Evolutionary conservation across 169 alveolate genomes (phyloP), one percentile per base, ranked within the genome.

Genomic region (Plasmodium vinckei): DNA sequence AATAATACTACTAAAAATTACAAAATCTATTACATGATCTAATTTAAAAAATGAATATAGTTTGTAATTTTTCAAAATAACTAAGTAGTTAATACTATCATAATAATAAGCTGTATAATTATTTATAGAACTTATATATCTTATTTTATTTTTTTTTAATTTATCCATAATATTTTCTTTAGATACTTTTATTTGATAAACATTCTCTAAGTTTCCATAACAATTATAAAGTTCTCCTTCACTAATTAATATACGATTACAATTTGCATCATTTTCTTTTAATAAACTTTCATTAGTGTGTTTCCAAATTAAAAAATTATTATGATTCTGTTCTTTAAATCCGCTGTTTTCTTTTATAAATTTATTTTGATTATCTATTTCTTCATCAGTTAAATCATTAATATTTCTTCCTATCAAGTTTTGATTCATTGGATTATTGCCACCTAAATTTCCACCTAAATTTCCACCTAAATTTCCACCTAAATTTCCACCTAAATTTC

Each of bases 281-380:
- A 44, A 9, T 4, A 77, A 1, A 64, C 63, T 5, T 17, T 77
- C 65, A n/a, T 77, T 77, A 6, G 42, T 12, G 15, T 77, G 88
- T 13, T 64, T 77, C 88, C 88, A 77, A 33, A 77, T 13, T 15
- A 77, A 27, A 59, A 4, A 47, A 9, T 53, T 63, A 44, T 77
- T 67, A 15, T 65, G 69, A 27, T 63, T 3, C 2, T 64, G 71
- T 2, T 49, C 39, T 13, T 64, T 44, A 63, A 49, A 63, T 44
- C n/a, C n/a, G 27, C 27, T 0, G 60, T 44, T 2, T 27, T 21
- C 13, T 46, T 63, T 63, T 9, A 77, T 19, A 68, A 63, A 77
- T 7, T 19, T 63, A 49, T 77, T 77, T 21, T 49, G 63, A 0
- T 13, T 5, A 27, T 13, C 27, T 5, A 77, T 69, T 13, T 77